Conservation (phyloP, 2,329 filamentous ascomycete species). For the Ophiostoma australiae region DNA sequence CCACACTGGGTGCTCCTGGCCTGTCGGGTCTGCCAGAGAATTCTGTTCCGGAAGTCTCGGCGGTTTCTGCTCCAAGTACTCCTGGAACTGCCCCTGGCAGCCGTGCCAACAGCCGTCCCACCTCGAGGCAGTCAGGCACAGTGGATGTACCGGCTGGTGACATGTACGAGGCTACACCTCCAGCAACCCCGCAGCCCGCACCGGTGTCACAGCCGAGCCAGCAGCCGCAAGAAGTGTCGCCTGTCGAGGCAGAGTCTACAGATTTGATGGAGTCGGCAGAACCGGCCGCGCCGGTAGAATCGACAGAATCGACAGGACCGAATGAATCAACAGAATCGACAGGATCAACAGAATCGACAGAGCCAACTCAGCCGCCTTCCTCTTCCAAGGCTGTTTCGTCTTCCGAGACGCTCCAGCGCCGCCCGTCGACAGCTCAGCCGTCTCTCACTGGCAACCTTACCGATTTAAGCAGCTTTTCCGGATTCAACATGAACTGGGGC, state of each 20-base stretch:
- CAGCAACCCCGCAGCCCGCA: slow-evolving; percentile 17
- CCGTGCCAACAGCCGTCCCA: slow-evolving; percentile 3
- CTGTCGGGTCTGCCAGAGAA: not conserved
- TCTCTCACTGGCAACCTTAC: not conserved
- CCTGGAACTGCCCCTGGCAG: not conserved
- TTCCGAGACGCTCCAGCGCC: not conserved
- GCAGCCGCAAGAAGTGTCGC: not conserved
- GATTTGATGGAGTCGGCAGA: not conserved
- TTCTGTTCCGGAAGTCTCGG: not conserved
- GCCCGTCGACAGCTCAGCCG: not conserved
- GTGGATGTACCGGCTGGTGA: slow-evolving; percentile 8
- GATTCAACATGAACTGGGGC: slow-evolving; percentile 6
- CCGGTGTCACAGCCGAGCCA: not conserved
- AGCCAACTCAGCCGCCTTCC: not conserved
- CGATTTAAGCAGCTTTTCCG: not conserved
- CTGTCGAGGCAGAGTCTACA: not conserved
- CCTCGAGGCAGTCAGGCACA: slow-evolving; percentile 1
- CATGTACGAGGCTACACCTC: slow-evolving; percentile 25
- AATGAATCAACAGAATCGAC: not conserved
- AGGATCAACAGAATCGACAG: not conserved
- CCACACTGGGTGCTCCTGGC: slow-evolving; percentile 19
- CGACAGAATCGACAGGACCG: not conserved
- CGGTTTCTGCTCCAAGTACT: not conserved
- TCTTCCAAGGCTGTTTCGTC: not conserved
- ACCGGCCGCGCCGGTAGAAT: too few relatives aligned